Evolutionary conservation across 2,329 filamentous ascomycete genomes (phyloP).

Genomic region (Neophaeococcomyces mojaviensis): DNA sequence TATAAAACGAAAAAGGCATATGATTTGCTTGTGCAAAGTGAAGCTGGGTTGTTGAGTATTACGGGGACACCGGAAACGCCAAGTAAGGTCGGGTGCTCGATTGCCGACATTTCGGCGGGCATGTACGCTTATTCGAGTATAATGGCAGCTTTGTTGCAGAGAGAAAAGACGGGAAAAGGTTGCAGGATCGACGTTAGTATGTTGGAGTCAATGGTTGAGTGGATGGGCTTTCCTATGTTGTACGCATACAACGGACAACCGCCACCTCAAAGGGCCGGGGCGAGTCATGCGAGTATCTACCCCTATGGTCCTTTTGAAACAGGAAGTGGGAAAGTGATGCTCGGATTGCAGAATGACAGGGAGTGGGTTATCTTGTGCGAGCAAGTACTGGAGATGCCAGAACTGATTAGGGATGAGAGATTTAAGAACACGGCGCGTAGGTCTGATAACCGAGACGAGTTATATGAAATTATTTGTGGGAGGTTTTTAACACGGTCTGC

Average conservation of each 20-base stretch:
- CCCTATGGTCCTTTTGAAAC: conserved; percentile 50
- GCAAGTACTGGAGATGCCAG: conserved; percentile 38
- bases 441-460: conserved; percentile 39
- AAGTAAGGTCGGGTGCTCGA: conserved; percentile 48
- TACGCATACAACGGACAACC: conserved; percentile 43
- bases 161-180: conserved; percentile 43
- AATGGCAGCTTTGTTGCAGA: conserved; percentile 43
- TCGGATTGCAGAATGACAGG: conserved; percentile 52
- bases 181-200: conserved; percentile 50
- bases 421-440: conserved; percentile 44
- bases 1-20: conserved; percentile 51
- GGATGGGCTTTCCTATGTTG: conserved; percentile 53
- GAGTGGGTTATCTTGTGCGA: conserved; percentile 47
- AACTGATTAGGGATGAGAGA: conserved; percentile 38
- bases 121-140: conserved; percentile 49
- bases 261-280: conserved; percentile 40
- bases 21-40: conserved; percentile 49
- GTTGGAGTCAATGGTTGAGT: conserved; percentile 52
- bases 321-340: conserved; percentile 44
- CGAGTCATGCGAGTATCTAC: conserved; percentile 49
- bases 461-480: conserved; percentile 40
- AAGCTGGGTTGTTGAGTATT: conserved; percentile 46
- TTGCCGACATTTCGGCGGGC: conserved; percentile 48
- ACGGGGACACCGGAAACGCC: conserved; percentile 39
- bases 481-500: conserved; percentile 35